phyloP scores from a whole-genome alignment of 1,139 yeast genomes.

The Suhomyces ambrosiae region DNA sequence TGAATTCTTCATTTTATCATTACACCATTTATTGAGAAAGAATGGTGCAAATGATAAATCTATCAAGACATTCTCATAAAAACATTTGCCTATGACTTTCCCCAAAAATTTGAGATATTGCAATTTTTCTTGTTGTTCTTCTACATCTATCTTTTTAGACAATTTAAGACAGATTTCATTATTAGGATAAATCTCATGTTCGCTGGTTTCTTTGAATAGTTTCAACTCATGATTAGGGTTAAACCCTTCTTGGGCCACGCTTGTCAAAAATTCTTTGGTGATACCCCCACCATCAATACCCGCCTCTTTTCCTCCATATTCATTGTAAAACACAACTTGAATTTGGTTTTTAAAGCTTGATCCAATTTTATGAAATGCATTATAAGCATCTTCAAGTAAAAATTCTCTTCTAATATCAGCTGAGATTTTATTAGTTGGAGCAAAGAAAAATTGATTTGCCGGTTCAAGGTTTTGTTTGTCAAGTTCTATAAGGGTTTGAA shows the following conservation, averaged over 20 bases:
- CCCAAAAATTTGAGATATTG: slow-evolving; percentile 68
- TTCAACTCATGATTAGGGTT: slow-evolving; percentile 42
- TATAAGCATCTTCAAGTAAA: slow-evolving; percentile 73
- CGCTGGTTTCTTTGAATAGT: slow-evolving; percentile 50
- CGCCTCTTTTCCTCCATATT: slow-evolving; percentile 74
- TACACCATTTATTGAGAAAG: slow-evolving; percentile 73
- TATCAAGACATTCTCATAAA: slow-evolving; percentile 80
- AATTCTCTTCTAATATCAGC: slow-evolving; percentile 71
- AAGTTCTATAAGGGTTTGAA: slow-evolving; percentile 61
- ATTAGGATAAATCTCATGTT: slow-evolving; percentile 72
- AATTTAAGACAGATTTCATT: slow-evolving; percentile 52
- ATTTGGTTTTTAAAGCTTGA: slow-evolving; percentile 57
- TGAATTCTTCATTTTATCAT: slow-evolving; percentile 48
- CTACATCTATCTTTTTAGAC: slow-evolving; percentile 26
- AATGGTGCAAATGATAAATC: slow-evolving; percentile 88
- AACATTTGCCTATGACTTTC: slow-evolving; percentile 80
- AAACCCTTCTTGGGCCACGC: slow-evolving; percentile 73
- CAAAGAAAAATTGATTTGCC: slow-evolving; percentile 20
- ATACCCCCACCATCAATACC: slow-evolving; percentile 98
- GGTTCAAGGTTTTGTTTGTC: slow-evolving; percentile 42
- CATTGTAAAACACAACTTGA: slow-evolving; percentile 67
- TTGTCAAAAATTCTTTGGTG: slow-evolving; percentile 85
- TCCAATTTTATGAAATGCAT: slow-evolving; percentile 48
- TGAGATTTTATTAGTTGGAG: slow-evolving; percentile 26
- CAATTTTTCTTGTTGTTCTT: slow-evolving; percentile 35